Conservation (phyloP, 2,329 filamentous ascomycete species). For the Colletotrichum coccodes region DNA sequence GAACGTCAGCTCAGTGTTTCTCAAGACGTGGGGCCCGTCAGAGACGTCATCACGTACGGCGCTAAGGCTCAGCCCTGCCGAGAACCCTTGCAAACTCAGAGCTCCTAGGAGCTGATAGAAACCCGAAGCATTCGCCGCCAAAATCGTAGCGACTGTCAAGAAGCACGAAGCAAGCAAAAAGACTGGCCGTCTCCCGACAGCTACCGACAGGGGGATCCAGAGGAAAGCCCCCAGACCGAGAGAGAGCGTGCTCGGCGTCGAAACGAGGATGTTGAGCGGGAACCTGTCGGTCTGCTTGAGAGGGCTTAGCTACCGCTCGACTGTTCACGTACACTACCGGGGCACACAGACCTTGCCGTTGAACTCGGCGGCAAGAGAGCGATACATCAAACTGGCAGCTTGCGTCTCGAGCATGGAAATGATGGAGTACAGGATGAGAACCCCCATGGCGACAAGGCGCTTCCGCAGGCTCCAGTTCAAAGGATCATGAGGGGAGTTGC, state of each 20-base stretch:
- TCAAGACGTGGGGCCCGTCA: background rate
- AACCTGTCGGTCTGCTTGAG: constrained; percentile 3
- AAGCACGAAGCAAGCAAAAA: constrained; percentile 40
- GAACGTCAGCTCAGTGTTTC: background rate
- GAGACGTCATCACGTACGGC: constrained; percentile 35
- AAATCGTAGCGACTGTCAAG: constrained; percentile 29
- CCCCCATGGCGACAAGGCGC: constrained; percentile 31
- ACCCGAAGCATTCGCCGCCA: constrained; percentile 39
- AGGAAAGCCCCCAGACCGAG: constrained; percentile 47
- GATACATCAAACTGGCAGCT: constrained; percentile 36
- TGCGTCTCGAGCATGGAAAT: constrained; percentile 37
- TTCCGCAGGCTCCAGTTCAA: constrained; percentile 40
- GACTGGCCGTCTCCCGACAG: constrained; percentile 48
- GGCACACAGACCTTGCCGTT: constrained; percentile 28
- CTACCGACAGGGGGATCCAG: constrained; percentile 49
- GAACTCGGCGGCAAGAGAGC: constrained; percentile 36
- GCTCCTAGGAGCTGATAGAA: constrained; percentile 42
- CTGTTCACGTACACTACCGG: background rate
- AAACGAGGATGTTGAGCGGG: constrained; percentile 18
- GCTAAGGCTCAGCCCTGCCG: constrained; percentile 43
- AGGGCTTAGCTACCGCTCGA: constrained; percentile 32
- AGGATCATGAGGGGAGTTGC: constrained; percentile 41
- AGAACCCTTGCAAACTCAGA: constrained; percentile 45
- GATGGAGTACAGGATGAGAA: constrained; percentile 34
- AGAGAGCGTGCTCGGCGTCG: constrained; percentile 38